phyloP scores from a whole-genome alignment of 2,329 filamentous ascomycete species.

The Diaporthe caulivora region DNA sequence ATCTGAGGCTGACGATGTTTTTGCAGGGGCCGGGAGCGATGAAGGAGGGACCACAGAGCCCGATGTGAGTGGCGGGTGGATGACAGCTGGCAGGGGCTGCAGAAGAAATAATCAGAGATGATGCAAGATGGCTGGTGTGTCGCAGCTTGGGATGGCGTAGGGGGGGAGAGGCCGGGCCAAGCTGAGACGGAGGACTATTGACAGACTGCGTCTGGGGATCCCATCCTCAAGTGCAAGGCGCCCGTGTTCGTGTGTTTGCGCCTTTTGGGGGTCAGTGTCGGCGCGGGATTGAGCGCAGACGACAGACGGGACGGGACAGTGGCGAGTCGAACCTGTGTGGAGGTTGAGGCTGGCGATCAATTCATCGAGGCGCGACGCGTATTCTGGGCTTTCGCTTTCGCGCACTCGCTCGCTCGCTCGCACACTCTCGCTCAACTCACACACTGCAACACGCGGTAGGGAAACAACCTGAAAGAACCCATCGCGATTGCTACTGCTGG shows the following conservation, averaged over 20 bases:
- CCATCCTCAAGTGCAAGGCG: conserved; percentile 29
- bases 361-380: conserved; percentile 22
- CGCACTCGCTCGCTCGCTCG: neutral
- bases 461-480: conserved; percentile 33
- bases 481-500: conserved; percentile 34
- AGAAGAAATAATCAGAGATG: neutral
- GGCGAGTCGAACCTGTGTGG: neutral
- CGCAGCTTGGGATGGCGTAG: conserved; percentile 14
- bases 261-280: neutral
- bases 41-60: neutral
- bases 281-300: neutral
- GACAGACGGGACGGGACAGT: neutral
- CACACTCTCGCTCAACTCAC: conserved; percentile 17
- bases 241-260: conserved; percentile 26
- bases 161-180: conserved; percentile 3
- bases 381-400: conserved; percentile 1
- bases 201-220: conserved; percentile 6
- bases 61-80: neutral
- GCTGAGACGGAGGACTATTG: conserved; percentile 14
- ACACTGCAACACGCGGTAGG: conserved; percentile 19
- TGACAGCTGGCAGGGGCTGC: neutral
- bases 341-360: conserved; percentile 18
- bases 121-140: neutral
- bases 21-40: conserved; percentile 17
- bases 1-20: conserved; percentile 32